These are phyloP conservation scores for Meira miltonrushii DNA, from an alignment of 1,284 basidiomycete species.

Conservation along the genomic window DNA sequence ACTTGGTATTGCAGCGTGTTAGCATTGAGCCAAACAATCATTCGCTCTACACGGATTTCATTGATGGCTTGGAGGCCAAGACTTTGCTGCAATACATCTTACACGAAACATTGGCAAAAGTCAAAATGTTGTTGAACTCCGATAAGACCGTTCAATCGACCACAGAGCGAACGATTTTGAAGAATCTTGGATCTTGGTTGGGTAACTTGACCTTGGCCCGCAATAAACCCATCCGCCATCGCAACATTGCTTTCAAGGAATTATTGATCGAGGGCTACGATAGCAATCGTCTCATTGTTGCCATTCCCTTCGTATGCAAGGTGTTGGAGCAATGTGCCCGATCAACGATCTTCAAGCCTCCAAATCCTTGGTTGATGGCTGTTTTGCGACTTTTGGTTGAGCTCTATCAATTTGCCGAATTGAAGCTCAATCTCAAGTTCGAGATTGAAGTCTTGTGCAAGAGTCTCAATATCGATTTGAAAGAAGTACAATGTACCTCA, in stretches of 20 bases:
- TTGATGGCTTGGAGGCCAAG: constrained; percentile 64
- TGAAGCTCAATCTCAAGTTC: constrained; percentile 95
- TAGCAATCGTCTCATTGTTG: constrained; percentile 80
- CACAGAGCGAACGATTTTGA: constrained; percentile 75
- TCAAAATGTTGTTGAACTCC: constrained; percentile 86
- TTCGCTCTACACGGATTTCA: constrained; percentile 83
- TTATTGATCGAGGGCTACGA: constrained; percentile 92
- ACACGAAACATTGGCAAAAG: constrained; percentile 73
- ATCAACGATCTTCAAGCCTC: constrained; percentile 86
- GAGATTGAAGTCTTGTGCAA: constrained; percentile 98
- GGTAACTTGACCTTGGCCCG: constrained; percentile 87
- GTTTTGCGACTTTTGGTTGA: constrained; percentile 86
- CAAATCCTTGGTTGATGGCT: constrained; percentile 98
- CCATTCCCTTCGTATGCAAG: constrained; percentile 98
- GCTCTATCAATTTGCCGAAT: constrained; percentile 91
- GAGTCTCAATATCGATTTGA: constrained; percentile 79
- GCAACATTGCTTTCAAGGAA: constrained; percentile 93
- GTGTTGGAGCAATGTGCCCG: constrained; percentile 83
- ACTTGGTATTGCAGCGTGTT: constrained; percentile 91
- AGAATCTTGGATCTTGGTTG: constrained; percentile 93
- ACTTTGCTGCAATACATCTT: constrained; percentile 61
- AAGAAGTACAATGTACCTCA: constrained; percentile 75
- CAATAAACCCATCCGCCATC: constrained; percentile 85
- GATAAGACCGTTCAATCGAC: constrained; percentile 81
- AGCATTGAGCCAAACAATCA: constrained; percentile 97